Percentiles rank a stretch among this genome's conserved stretches.
Evolutionary conservation across 2,329 filamentous ascomycete genomes (phyloP).

Genomic region (Scopulariopsis brevicaulis): DNA sequence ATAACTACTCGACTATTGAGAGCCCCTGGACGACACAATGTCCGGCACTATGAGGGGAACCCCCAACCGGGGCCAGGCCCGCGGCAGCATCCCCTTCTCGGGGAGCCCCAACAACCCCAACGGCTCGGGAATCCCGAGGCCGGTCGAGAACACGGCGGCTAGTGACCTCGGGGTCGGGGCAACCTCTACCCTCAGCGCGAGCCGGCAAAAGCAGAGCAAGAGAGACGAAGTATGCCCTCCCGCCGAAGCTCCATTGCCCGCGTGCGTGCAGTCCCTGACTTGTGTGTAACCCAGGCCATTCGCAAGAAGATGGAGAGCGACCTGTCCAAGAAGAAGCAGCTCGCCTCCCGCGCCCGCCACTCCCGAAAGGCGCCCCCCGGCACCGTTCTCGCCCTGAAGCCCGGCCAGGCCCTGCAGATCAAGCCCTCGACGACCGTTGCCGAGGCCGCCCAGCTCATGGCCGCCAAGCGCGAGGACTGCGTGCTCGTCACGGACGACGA

Average conservation of each 20-base stretch:
- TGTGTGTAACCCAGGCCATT: slow-evolving; percentile 56
- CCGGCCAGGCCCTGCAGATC: slow-evolving; percentile 92
- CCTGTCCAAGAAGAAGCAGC: slow-evolving; percentile 92
- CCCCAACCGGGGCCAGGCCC: slow-evolving; percentile 48
- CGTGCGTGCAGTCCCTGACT: not conserved
- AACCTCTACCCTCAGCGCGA: slow-evolving; percentile 72
- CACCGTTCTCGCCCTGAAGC: slow-evolving; percentile 89
- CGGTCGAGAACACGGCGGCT: slow-evolving; percentile 42
- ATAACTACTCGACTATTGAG: not conserved
- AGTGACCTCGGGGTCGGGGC: slow-evolving; percentile 41
- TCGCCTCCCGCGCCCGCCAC: slow-evolving; percentile 65
- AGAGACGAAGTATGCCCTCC: slow-evolving; percentile 76
- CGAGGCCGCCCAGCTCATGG: slow-evolving; percentile 97
- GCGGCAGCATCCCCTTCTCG: slow-evolving; percentile 47
- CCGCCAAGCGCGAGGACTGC: slow-evolving; percentile 95
- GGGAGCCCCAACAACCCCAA: slow-evolving; percentile 39
- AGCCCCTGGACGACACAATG: slow-evolving; percentile 23
- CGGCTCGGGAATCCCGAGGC: slow-evolving; percentile 58
- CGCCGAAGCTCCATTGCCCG: not conserved
- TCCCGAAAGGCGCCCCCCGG: slow-evolving; percentile 91
- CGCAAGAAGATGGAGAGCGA: slow-evolving; percentile 94
- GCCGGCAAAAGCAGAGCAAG: slow-evolving; percentile 92
- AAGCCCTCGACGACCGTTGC: slow-evolving; percentile 89
- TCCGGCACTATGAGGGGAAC: slow-evolving; percentile 59
- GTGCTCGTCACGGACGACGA: slow-evolving; percentile 96